These are phyloP conservation scores for Spongospora subterranea DNA, from an alignment of 208 protist genomes.

Conservation along the genomic window DNA sequence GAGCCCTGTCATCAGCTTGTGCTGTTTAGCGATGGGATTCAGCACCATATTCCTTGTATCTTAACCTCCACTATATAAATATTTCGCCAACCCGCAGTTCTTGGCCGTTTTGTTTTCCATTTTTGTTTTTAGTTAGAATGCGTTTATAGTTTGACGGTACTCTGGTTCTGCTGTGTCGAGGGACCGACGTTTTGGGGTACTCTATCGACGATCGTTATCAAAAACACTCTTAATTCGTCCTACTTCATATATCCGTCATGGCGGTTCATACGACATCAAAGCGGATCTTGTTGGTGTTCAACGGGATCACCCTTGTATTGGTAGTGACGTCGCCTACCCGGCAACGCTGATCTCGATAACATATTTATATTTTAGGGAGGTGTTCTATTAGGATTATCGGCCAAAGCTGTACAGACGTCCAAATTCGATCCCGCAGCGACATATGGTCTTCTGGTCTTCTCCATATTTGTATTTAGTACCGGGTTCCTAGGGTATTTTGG, in stretches of 20 bases:
- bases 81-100: too few relatives aligned
- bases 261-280: not conserved
- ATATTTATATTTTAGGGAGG: not conserved
- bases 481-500: not conserved
- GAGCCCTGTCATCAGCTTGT: conserved; percentile 31
- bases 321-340: not conserved
- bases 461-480: not conserved
- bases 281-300: not conserved
- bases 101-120: too few relatives aligned
- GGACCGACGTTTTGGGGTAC: too few relatives aligned
- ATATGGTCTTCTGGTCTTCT: not conserved
- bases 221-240: too few relatives aligned
- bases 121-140: too few relatives aligned
- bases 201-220: too few relatives aligned
- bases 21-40: conserved; percentile 47
- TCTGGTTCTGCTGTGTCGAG: too few relatives aligned
- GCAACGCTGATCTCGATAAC: not conserved
- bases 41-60: conserved; percentile 47
- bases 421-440: not conserved
- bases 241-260: too few relatives aligned
- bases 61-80: too few relatives aligned
- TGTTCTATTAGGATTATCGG: not conserved
- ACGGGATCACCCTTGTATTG: not conserved
- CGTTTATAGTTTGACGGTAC: too few relatives aligned
- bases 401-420: not conserved